Percentiles rank a stretch among this genome's conserved stretches.
Conservation (phyloP, 495 filamentous ascomycete species). For the Podospora didyma region DNA sequence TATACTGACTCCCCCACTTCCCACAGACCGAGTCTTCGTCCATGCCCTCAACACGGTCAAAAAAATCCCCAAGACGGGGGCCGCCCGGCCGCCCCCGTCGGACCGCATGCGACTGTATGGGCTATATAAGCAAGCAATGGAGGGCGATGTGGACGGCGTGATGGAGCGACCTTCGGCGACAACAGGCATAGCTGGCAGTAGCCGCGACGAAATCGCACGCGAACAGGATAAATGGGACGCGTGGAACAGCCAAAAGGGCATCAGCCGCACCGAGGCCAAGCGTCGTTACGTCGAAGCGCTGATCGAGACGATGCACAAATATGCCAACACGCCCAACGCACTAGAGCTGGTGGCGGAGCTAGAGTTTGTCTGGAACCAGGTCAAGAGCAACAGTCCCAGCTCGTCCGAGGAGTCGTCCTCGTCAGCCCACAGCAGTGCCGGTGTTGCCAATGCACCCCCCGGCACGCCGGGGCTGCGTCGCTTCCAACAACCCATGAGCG, state of each 20-base stretch:
- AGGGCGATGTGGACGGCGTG: conserved; percentile 89
- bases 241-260: conserved; percentile 79
- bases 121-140: conserved; percentile 98
- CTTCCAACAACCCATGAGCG: conserved; percentile 42
- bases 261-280: conserved; percentile 89
- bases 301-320: conserved; percentile 94
- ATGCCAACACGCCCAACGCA: conserved; percentile 81
- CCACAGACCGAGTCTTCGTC: conserved; percentile 89
- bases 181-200: conserved; percentile 7
- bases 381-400: conserved; percentile 74
- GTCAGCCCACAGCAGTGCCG: conserved; percentile 1
- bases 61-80: conserved; percentile 90
- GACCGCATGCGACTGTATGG: conserved; percentile 92
- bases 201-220: conserved; percentile 44
- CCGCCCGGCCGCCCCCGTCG: conserved; percentile 75
- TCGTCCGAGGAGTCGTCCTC: conserved; percentile 40
- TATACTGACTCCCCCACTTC: background rate
- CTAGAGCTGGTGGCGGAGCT: conserved; percentile 87
- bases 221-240: conserved; percentile 77
- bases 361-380: conserved; percentile 98
- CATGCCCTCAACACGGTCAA: conserved; percentile 98
- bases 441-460: background rate
- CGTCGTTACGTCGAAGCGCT: conserved; percentile 86
- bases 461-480: conserved; percentile 18
- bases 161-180: conserved; percentile 69